Evolutionary conservation across 305 asterid genomes (phyloP), one percentile per base, ranked within the genome.

Genomic region (Rubia occidens): DNA sequence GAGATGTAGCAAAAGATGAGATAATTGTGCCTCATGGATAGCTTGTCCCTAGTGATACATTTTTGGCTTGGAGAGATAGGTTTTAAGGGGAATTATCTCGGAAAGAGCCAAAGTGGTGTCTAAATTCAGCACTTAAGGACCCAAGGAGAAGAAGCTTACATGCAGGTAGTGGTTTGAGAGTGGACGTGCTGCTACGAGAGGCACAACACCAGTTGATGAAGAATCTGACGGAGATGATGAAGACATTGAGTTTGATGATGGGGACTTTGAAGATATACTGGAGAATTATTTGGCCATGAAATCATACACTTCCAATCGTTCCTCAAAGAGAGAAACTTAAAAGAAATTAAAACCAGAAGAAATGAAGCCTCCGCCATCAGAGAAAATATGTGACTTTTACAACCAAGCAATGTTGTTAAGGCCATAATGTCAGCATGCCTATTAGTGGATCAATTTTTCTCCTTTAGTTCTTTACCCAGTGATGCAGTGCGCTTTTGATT

Each of bases 61-160:
- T 95, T 84, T 78, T 85, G 90, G 97, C 96, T 51, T 95, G 97
- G 99, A 86, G 96, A 71, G 99, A 91, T 75, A 91, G 90, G 85
- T 91, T 74, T 80, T 96, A 95, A 85, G 99, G 96, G 24, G 99
- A 95, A 81, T 79, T 91, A 82, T 96, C 98, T 17, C 90, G 45
- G 96, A 91, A 83, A 87, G 87, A 82, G 99, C 98, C 79, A 91
- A 95, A 94, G 65, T 91, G 76, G 86, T 94, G 91, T 97, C 99
- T 40, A 24, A 96, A 94, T 80, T 84, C 96, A 17, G 96, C 91
- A 60, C 95, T 94, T 81, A 49, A 93, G 63, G 88, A 29, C 73
- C 96, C 10, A 94, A 94, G 88, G 99, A 91, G 76, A 94, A 91
- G 82, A 89, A 76, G 84, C 85, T 91, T 70, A 24, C 95, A 5